phyloP scores from a whole-genome alignment of 1,139 yeast genomes.

The Yamadazyma dushanensis region DNA sequence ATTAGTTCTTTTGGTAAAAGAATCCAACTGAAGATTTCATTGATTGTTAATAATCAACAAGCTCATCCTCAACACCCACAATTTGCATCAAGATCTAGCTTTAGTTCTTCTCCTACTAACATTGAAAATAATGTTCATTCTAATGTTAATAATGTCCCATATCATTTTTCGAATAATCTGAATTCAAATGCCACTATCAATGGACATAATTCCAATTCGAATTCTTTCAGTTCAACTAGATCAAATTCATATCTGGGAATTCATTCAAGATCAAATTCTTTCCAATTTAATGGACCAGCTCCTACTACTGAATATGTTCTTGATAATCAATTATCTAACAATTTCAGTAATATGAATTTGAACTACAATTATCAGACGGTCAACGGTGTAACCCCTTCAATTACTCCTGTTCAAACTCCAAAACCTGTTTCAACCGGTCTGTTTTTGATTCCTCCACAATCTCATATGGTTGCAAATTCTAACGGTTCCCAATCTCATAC shows the following conservation, averaged over 20 bases:
- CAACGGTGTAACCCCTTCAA: neutral
- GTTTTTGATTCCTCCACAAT: neutral
- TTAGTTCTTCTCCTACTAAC: conserved; percentile 12
- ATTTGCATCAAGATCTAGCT: conserved; percentile 15
- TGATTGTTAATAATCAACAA: conserved; percentile 22
- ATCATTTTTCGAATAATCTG: conserved; percentile 9
- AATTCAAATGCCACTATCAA: conserved; percentile 5
- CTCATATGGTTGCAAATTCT: neutral
- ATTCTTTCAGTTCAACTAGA: conserved; percentile 10
- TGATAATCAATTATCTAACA: conserved; percentile 11
- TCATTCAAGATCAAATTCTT: conserved; percentile 18
- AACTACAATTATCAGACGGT: conserved; percentile 5
- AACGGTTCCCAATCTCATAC: neutral
- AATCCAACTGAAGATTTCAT: conserved; percentile 46
- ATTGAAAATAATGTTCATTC: conserved; percentile 4
- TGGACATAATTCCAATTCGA: conserved; percentile 9
- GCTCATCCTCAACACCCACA: conserved; percentile 7
- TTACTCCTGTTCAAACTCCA: conserved; percentile 3
- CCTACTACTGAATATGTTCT: conserved; percentile 11
- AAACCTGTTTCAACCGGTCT: conserved; percentile 4
- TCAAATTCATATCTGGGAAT: conserved; percentile 16
- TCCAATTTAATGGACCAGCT: conserved; percentile 12
- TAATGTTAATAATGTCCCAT: conserved; percentile 13
- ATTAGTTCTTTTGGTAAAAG: conserved; percentile 47
- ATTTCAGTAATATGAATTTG: conserved; percentile 14